Evolutionary conservation across 2,329 filamentous ascomycete species (phyloP).

Genomic region (Paecilomyces formosus): DNA sequence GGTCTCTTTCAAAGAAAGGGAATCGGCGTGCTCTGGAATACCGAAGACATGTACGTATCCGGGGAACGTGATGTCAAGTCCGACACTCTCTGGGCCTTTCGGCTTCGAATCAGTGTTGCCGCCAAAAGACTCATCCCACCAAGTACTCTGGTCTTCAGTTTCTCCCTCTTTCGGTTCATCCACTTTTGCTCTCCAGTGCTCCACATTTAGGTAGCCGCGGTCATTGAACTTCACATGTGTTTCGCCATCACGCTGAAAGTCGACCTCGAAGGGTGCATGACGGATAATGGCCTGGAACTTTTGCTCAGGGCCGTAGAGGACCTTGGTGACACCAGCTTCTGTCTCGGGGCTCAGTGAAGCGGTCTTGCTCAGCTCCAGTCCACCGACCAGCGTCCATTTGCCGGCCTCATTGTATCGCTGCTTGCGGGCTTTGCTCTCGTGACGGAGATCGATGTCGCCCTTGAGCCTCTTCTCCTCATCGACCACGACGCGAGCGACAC

Average conservation of each 20-base stretch:
- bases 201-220: constrained; percentile 81
- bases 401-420: constrained; percentile 91
- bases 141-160: constrained; percentile 64
- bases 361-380: constrained; percentile 62
- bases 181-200: constrained; percentile 88
- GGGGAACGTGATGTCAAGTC: constrained; percentile 82
- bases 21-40: constrained; percentile 86
- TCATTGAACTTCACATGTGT: constrained; percentile 85
- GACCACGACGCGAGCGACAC: constrained; percentile 75
- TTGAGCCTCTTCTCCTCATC: constrained; percentile 89
- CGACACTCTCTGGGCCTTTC: constrained; percentile 87
- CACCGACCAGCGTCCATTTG: constrained; percentile 79
- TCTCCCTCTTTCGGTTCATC: constrained; percentile 54
- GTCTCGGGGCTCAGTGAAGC: constrained; percentile 62
- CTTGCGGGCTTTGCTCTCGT: constrained; percentile 77
- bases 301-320: constrained; percentile 70
- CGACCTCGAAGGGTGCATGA: constrained; percentile 73
- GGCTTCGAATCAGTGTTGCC: constrained; percentile 94
- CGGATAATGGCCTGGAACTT: constrained; percentile 77
- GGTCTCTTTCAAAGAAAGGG: constrained; percentile 82
- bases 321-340: constrained; percentile 58
- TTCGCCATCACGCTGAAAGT: constrained; percentile 76
- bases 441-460: constrained; percentile 78
- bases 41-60: constrained; percentile 91
- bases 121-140: constrained; percentile 97